Conservation (phyloP, 2,329 filamentous ascomycete genomes). For the Xylariomycetidae sp. region DNA sequence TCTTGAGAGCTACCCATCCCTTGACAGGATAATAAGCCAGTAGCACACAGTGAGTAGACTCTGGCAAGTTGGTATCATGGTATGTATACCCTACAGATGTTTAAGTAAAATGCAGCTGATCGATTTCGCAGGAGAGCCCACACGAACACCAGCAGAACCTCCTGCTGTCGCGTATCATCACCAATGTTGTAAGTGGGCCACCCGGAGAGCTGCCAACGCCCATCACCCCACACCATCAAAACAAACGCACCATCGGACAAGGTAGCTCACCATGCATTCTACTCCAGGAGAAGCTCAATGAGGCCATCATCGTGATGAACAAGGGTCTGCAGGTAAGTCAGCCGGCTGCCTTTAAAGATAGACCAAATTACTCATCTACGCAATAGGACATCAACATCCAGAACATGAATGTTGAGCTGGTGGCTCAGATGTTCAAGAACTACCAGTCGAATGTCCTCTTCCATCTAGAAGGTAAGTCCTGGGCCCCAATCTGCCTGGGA, state of each 20-base stretch:
- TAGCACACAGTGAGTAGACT: no score
- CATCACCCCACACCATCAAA: neutral
- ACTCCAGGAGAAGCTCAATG: slow-evolving; percentile 90
- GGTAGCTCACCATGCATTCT: slow-evolving; percentile 7
- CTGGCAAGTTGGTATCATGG: no score
- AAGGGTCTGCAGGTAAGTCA: slow-evolving; percentile 70
- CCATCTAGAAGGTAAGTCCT: slow-evolving; percentile 78
- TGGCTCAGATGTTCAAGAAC: slow-evolving; percentile 99
- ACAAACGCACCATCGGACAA: slow-evolving; percentile 1
- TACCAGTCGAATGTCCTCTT: slow-evolving; percentile 98
- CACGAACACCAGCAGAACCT: slow-evolving; percentile 97
- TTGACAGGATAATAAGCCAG: no score
- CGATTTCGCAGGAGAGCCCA: slow-evolving; percentile 68
- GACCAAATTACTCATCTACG: neutral
- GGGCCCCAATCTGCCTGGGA: neutral
- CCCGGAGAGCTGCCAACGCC: slow-evolving; percentile 8
- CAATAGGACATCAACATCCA: slow-evolving; percentile 90
- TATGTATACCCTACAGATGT: no score
- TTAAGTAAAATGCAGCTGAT: slow-evolving; percentile 15
- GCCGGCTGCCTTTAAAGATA: neutral
- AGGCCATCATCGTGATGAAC: slow-evolving; percentile 87
- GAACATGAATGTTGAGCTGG: slow-evolving; percentile 97
- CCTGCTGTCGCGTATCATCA: slow-evolving; percentile 90
- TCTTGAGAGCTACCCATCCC: no score
- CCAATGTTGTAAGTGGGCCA: slow-evolving; percentile 72